Percentiles rank a stretch among this genome's conserved stretches.
Evolutionary conservation across 148 eudicot species (phyloP).

Genomic region (Nepenthes gracilis): DNA sequence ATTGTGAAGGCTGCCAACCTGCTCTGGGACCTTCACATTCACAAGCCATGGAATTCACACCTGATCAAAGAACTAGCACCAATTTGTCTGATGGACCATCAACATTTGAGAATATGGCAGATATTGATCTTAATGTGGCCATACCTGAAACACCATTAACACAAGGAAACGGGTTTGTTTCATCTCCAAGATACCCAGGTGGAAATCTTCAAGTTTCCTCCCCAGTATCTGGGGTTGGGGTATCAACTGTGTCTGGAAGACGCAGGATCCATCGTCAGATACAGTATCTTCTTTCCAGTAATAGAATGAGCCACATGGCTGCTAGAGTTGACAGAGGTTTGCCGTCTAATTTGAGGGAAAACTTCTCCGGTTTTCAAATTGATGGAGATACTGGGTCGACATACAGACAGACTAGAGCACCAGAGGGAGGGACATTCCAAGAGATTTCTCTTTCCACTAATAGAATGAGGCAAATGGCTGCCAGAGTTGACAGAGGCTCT

Average conservation of each 20-base stretch:
- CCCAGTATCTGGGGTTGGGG: conserved; percentile 39
- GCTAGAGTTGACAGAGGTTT: conserved; percentile 8
- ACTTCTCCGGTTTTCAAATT: conserved; percentile 16
- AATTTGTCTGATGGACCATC: conserved; percentile 28
- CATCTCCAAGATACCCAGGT: conserved; percentile 35
- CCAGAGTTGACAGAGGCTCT: not conserved
- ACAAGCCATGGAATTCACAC: conserved; percentile 31
- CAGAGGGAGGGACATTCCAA: conserved; percentile 11
- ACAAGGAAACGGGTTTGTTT: conserved; percentile 28
- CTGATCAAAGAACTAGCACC: conserved; percentile 24
- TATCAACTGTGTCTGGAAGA: conserved; percentile 53
- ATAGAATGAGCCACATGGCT: conserved; percentile 18
- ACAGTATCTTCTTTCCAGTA: conserved; percentile 15
- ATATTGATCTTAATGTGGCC: conserved; percentile 67
- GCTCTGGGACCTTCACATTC: conserved; percentile 40
- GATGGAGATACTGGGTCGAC: conserved; percentile 9
- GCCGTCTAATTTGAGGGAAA: conserved; percentile 2
- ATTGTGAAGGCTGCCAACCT: conserved; percentile 92
- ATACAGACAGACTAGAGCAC: conserved; percentile 12
- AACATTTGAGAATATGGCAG: conserved; percentile 47
- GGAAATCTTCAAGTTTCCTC: conserved; percentile 34
- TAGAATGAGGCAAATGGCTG: not conserved
- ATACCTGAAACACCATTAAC: conserved; percentile 67
- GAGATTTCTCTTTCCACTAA: not conserved
- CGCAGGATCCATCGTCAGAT: conserved; percentile 52